Evolutionary conservation across 2,329 filamentous ascomycete genomes (phyloP).

Genomic region (Byssothecium circinans): DNA sequence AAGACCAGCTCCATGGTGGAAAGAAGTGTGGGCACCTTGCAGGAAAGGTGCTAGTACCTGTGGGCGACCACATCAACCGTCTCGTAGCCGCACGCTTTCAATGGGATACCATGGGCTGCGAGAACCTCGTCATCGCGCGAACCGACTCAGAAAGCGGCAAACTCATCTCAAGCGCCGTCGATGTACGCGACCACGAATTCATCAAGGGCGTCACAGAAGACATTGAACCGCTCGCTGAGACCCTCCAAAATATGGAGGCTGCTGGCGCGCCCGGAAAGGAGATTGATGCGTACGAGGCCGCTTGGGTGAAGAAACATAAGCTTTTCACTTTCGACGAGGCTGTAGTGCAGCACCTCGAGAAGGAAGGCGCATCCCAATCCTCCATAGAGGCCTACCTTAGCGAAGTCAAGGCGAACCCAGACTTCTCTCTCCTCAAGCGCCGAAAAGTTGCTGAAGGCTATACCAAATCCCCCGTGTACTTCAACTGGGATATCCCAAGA

Average conservation of each 20-base stretch:
- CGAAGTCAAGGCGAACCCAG: slow-evolving; percentile 63
- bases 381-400: slow-evolving; percentile 69
- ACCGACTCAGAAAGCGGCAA: slow-evolving; percentile 95
- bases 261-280: slow-evolving; percentile 74
- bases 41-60: slow-evolving; percentile 91
- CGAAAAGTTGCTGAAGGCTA: slow-evolving; percentile 70
- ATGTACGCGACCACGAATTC: slow-evolving; percentile 94
- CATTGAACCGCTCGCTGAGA: slow-evolving; percentile 82
- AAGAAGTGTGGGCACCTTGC: slow-evolving; percentile 98
- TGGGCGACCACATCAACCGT: slow-evolving; percentile 94
- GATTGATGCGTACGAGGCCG: slow-evolving; percentile 81
- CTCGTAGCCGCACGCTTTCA: slow-evolving; percentile 91
- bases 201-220: slow-evolving; percentile 84
- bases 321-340: slow-evolving; percentile 93
- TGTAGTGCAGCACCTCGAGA: slow-evolving; percentile 71
- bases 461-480: slow-evolving; percentile 70
- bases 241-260: slow-evolving; percentile 85
- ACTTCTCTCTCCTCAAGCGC: slow-evolving; percentile 77
- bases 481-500: slow-evolving; percentile 88
- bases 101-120: slow-evolving; percentile 96
- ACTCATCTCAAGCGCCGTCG: slow-evolving; percentile 85
- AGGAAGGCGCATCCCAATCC: slow-evolving; percentile 64
- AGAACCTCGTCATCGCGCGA: slow-evolving; percentile 91
- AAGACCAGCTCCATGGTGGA: slow-evolving; percentile 95
- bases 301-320: slow-evolving; percentile 84